A percentile compares a stretch with the other conserved stretches of the same genome.
These are phyloP conservation scores for Metschnikowia hibisci DNA, from an alignment of 805 yeast species.

Conservation along the genomic window DNA sequence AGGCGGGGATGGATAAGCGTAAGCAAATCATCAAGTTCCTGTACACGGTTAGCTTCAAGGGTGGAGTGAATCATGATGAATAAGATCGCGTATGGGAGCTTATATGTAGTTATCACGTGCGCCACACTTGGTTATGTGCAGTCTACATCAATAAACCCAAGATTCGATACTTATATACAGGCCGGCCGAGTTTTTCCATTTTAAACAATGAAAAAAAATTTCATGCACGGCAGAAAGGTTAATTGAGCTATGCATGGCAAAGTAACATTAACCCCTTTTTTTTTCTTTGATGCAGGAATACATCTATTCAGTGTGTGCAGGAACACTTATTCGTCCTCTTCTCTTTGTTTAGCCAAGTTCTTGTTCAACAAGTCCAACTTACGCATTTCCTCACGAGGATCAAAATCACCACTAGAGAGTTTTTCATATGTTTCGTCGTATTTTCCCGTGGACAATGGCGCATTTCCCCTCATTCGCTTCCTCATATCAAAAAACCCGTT, in stretches of 20 bases:
- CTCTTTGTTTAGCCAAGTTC: slow-evolving; percentile 33
- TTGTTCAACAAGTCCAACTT: slow-evolving; percentile 64
- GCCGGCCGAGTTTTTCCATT: too few species aligned
- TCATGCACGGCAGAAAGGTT: too few species aligned
- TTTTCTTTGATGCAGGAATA: too few species aligned
- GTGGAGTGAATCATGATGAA: slow-evolving; percentile 11
- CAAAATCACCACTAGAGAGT: slow-evolving; percentile 74
- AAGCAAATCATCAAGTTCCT: slow-evolving; percentile 55
- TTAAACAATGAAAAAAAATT: too few species aligned
- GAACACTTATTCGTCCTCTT: slow-evolving; percentile 6
- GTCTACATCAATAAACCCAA: too few species aligned
- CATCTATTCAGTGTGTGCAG: too few species aligned
- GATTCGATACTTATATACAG: too few species aligned
- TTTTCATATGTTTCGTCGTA: slow-evolving; percentile 85
- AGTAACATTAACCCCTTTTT: too few species aligned
- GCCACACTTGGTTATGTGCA: too few species aligned
- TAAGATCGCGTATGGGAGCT: too few species aligned
- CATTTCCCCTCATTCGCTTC: slow-evolving; percentile 90
- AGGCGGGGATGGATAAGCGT: slow-evolving; percentile 49
- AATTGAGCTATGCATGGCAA: too few species aligned
- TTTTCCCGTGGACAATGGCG: slow-evolving; percentile 87
- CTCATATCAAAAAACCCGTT: slow-evolving; percentile 89
- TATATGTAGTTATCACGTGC: too few species aligned
- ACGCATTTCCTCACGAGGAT: slow-evolving; percentile 74
- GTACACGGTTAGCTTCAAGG: slow-evolving; percentile 49